phyloP scores from a whole-genome alignment of 2,329 filamentous ascomycete species.

The Fusarium sarcochroum region DNA sequence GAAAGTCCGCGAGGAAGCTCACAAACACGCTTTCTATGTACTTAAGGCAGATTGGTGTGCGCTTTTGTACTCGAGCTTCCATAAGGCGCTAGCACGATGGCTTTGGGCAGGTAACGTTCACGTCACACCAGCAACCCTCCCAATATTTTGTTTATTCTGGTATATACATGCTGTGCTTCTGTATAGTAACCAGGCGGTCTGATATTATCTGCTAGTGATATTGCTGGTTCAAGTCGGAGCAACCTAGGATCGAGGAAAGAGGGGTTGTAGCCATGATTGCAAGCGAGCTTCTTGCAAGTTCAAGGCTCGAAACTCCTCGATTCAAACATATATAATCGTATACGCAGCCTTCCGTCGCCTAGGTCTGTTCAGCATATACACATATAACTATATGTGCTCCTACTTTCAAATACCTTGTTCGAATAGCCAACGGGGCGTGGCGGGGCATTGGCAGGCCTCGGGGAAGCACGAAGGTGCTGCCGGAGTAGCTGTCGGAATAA shows the following conservation, averaged over 20 bases:
- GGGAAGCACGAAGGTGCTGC: conserved; percentile 46
- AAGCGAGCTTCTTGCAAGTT: background rate
- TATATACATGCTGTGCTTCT: background rate
- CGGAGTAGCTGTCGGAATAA: conserved; percentile 41
- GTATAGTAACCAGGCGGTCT: background rate
- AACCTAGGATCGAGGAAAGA: too few relatives aligned
- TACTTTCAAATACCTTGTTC: conserved; percentile 19
- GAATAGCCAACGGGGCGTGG: conserved; percentile 33
- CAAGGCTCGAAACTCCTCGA: background rate
- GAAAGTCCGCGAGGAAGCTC: background rate
- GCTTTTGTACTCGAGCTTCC: background rate
- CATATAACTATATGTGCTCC: background rate
- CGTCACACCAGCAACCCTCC: background rate
- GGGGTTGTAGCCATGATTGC: background rate
- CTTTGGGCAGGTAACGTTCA: background rate
- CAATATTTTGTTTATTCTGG: background rate
- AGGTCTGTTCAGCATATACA: background rate
- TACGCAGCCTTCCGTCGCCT: background rate
- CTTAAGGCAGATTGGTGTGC: background rate
- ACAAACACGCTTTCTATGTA: background rate
- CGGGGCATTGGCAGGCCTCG: conserved; percentile 40
- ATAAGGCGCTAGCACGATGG: background rate
- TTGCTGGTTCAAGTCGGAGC: too few relatives aligned
- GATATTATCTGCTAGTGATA: background rate
- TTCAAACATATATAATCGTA: background rate